Base-by-base conservation (phyloP, 768 basidiomycete genomes). In the Nidula microcarpa region DNA sequence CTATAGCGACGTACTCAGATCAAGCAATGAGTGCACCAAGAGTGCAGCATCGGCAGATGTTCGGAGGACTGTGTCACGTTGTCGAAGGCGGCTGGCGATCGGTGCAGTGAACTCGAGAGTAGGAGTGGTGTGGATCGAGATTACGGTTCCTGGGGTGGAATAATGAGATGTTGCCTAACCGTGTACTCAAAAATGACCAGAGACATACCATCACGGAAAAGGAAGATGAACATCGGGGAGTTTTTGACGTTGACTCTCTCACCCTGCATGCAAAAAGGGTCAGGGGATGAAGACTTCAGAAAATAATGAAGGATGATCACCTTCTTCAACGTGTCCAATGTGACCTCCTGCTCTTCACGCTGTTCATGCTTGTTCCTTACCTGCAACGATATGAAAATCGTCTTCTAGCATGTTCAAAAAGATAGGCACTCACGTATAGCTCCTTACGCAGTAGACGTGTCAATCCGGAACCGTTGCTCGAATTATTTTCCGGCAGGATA, bases 61-160 rank as follows among this genome's bases (percentile, higher is more conserved):
- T 33, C 86, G 75, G 5, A 90, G 68, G 5, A 81, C 72, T 0
- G 86, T 85, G 56, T 87, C 82, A 2, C 74, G 69, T 53, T 80
- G 78, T 17, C 74, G 71, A 47, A 90, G 64, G 10, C 86, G 82
- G n/a, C 73, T 67, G 16, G 76, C 65, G 51, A 89, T 84, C 0
- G 87, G 83, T 2, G 69, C 66, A 1, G 82, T 82, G 55, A 84
- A 76, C 39, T 70, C 66, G 9, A 80, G 65, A 46, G 72, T 72
- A 30, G 74, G 65, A 32, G 68, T 75, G 50, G 77, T 68, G 47
- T 78, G 75, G 50, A 87, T 76, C 6, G 85, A 82, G 39, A 88
- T 81, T 35, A 87, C 76, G 23, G 83, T 86, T 37, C 85, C 84
- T 86, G 46, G n/a, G n/a, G n/a, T n/a, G n/a, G n/a, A n/a, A n/a